Evolutionary conservation across 2,329 filamentous ascomycete species (phyloP), one percentile per base, ranked within the genome.

Genomic region (Aspergillus hortae): DNA sequence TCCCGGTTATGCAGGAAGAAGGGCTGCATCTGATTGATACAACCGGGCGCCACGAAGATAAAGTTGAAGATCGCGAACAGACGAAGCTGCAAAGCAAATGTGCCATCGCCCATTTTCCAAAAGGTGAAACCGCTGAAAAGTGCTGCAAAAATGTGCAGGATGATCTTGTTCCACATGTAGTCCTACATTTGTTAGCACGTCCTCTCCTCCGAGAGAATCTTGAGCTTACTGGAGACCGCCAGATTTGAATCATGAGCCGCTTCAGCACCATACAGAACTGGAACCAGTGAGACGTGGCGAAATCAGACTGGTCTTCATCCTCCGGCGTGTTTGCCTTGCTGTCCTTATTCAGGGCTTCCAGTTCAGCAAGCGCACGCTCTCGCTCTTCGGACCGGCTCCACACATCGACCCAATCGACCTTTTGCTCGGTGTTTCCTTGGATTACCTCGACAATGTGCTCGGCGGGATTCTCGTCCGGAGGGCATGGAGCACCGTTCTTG

Each of bases 21-120:
- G 0, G 81, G 81, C 63, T 84, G 80, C 36, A 84, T 74, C 61
- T 84, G 81, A 21, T 79, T 78, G 58, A 85, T 74, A 44, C 82
- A 77, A 50, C 81, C 80, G 0, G 80, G 81, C 0, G 81, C 79
- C 40, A 85, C 80, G 55, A 85, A 85, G 53, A 84, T 81, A 66
- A 85, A 85, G 61, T 84, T 82, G 72, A 85, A 84, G 44, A 85
- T 71, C 9, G 81, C 80, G 58, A 85, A 85, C 2, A 85, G 68
- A 36, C 78, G 75, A 27, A 81, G 67, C 62, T 84, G 81, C 15
- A 84, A 60, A 32, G 80, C 79, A 11, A 66, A 71, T 0, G 81
- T 72, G 0, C 72, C 75, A 47, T 79, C 64, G 1, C 80, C 80
- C 23, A 85, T 75, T 65, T 77, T 79, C 81, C 81, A 85, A 62